phyloP scores from a whole-genome alignment of 1,284 basidiomycete genomes.

The Ceratobasidium sp. region DNA sequence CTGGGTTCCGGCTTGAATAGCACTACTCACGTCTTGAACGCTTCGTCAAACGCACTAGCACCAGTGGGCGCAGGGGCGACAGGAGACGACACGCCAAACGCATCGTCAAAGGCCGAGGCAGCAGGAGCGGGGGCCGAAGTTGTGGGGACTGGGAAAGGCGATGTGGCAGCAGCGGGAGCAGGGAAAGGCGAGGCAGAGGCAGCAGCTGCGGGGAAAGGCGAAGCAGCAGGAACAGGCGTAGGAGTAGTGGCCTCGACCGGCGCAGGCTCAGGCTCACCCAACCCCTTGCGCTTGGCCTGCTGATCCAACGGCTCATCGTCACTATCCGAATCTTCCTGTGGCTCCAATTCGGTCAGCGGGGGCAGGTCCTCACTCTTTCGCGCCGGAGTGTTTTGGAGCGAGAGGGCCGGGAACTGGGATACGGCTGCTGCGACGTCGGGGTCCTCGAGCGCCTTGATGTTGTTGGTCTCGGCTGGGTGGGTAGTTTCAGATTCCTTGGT shows the following conservation, averaged over 20 bases:
- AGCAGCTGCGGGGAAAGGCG: slow-evolving; percentile 36
- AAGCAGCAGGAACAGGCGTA: slow-evolving; percentile 20
- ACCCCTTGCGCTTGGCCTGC: slow-evolving; percentile 47
- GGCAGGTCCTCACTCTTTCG: slow-evolving; percentile 43
- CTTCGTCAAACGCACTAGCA: slow-evolving; percentile 41
- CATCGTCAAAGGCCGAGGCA: slow-evolving; percentile 24
- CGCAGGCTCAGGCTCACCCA: slow-evolving; percentile 26
- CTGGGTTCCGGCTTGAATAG: neutral
- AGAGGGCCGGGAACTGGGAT: slow-evolving; percentile 37
- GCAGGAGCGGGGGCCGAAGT: slow-evolving; percentile 35
- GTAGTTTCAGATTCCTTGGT: neutral
- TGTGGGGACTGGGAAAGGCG: slow-evolving; percentile 22
- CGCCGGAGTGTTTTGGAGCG: slow-evolving; percentile 8
- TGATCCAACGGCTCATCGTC: slow-evolving; percentile 52
- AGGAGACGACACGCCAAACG: slow-evolving; percentile 23
- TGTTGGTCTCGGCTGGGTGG: neutral
- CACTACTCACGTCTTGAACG: slow-evolving; percentile 28
- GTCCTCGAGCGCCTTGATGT: slow-evolving; percentile 5
- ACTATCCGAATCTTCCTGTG: slow-evolving; percentile 52
- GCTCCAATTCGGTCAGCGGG: slow-evolving; percentile 64
- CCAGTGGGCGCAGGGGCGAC: slow-evolving; percentile 28
- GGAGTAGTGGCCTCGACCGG: slow-evolving; percentile 43
- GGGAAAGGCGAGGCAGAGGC: slow-evolving; percentile 39
- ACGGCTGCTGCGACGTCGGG: slow-evolving; percentile 28
- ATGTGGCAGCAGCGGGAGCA: slow-evolving; percentile 50